Percentiles rank a stretch among this genome's conserved stretches.
phyloP scores from a whole-genome alignment of 164 flowering plant species.

The Stephania yunnanensis region DNA sequence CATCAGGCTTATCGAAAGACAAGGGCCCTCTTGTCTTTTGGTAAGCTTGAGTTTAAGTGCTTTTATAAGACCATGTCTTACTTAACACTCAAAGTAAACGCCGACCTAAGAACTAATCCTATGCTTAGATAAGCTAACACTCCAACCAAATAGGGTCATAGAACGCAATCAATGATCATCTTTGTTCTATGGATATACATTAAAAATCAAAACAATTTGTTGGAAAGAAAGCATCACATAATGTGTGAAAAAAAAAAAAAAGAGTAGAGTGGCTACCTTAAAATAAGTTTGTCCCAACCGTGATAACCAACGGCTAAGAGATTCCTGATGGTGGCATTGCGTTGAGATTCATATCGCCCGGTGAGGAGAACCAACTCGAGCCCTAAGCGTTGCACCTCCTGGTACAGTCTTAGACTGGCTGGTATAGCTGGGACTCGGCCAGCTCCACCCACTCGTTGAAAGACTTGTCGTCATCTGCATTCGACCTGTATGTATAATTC shows the following conservation, averaged over 20 bases:
- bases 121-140: too few species aligned
- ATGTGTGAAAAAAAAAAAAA: neutral
- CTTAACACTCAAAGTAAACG: too few species aligned
- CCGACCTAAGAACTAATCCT: too few species aligned
- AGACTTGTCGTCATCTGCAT: constrained; percentile 39
- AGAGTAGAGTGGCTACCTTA: constrained; percentile 40
- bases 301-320: constrained; percentile 56
- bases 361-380: constrained; percentile 63
- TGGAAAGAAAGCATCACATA: too few species aligned
- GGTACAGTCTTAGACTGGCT: constrained; percentile 62
- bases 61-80: too few species aligned
- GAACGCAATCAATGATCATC: too few species aligned
- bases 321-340: constrained; percentile 48
- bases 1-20: too few species aligned
- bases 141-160: too few species aligned
- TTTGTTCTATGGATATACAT: too few species aligned
- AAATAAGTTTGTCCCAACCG: constrained; percentile 59
- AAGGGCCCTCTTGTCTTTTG: too few species aligned
- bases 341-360: constrained; percentile 62
- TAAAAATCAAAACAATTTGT: too few species aligned
- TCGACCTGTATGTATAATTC: constrained; percentile 29
- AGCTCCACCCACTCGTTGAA: constrained; percentile 61
- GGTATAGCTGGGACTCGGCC: constrained; percentile 69
- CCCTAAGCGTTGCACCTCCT: constrained; percentile 54
- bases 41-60: too few species aligned